Evolutionary conservation across 768 basidiomycete species (phyloP).

Genomic region (Calocybe cyanea): DNA sequence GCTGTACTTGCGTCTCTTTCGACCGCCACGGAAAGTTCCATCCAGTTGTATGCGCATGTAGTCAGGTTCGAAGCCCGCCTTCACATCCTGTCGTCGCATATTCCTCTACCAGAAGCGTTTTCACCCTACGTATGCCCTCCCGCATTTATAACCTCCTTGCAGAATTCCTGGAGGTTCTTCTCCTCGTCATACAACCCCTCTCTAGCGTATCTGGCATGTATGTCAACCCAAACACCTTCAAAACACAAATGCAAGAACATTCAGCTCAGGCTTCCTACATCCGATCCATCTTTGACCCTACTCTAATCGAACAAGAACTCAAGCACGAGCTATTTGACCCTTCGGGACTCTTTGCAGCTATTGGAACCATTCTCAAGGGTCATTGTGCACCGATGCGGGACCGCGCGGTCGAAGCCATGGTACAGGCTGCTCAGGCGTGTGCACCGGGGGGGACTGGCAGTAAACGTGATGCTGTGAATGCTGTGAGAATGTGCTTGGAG

Average conservation of each 20-base stretch:
- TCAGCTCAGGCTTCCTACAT: slow-evolving; percentile 64
- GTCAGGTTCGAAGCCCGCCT: slow-evolving; percentile 37
- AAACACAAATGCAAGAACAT: slow-evolving; percentile 59
- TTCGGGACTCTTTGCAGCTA: slow-evolving; percentile 68
- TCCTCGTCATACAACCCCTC: slow-evolving; percentile 81
- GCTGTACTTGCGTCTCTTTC: slow-evolving; percentile 83
- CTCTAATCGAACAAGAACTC: slow-evolving; percentile 79
- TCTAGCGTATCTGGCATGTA: slow-evolving; percentile 58
- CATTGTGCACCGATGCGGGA: slow-evolving; percentile 96
- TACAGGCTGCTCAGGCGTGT: slow-evolving; percentile 59
- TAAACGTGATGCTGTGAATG: slow-evolving; percentile 63
- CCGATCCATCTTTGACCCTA: slow-evolving; percentile 75
- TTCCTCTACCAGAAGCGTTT: slow-evolving; percentile 37
- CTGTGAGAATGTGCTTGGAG: slow-evolving; percentile 82
- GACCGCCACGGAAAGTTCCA: slow-evolving; percentile 55
- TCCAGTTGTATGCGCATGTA: slow-evolving; percentile 54
- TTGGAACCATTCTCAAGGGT: slow-evolving; percentile 79
- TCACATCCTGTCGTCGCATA: slow-evolving; percentile 40
- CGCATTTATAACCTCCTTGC: slow-evolving; percentile 65
- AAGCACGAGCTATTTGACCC: slow-evolving; percentile 75
- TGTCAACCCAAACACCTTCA: slow-evolving; percentile 54
- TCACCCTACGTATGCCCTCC: slow-evolving; percentile 67
- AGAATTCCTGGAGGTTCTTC: slow-evolving; percentile 78
- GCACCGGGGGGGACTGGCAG: slow-evolving; percentile 50
- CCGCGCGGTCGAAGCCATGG: slow-evolving; percentile 78